Conservation (phyloP, 2,329 filamentous ascomycete species). For the Rhytidhysteron rufulum region DNA sequence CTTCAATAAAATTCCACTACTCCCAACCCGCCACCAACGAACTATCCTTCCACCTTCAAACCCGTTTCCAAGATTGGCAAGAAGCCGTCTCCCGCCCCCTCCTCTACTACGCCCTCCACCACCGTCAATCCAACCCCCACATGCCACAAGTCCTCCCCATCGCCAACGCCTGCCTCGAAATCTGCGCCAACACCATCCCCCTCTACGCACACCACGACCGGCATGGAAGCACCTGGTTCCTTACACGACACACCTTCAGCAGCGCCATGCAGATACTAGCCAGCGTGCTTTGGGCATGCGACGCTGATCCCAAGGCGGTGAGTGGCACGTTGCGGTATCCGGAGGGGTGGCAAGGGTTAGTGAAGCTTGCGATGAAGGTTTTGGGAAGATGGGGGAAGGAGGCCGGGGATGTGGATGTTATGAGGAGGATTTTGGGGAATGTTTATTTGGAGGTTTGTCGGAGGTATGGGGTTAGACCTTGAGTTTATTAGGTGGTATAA, state of each 20-base stretch:
- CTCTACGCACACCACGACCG: slow-evolving; percentile 3
- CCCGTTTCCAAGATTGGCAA: slow-evolving; percentile 6
- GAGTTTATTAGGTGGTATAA: too few species aligned
- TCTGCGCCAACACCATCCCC: slow-evolving; percentile 4
- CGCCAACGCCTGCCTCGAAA: slow-evolving; percentile 1
- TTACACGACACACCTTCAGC: slow-evolving; percentile 3
- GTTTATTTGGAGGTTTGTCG: too few species aligned
- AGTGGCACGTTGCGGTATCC: too few species aligned
- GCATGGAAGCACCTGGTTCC: slow-evolving; percentile 6
- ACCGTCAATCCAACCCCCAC: neutral
- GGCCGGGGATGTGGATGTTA: too few species aligned
- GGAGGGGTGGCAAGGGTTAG: too few species aligned
- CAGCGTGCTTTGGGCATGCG: too few species aligned
- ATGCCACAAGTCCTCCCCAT: neutral
- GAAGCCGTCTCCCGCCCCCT: slow-evolving; percentile 2
- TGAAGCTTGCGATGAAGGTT: too few species aligned
- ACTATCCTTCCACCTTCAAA: slow-evolving; percentile 6
- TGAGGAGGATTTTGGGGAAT: too few species aligned
- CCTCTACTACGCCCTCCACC: slow-evolving; percentile 6
- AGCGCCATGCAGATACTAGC: slow-evolving; percentile 4
- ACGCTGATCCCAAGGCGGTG: too few species aligned
- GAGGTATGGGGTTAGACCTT: too few species aligned
- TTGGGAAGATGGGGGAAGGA: too few species aligned
- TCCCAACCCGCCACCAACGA: slow-evolving; percentile 3
- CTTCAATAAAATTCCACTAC: slow-evolving; percentile 3